These are phyloP conservation scores for Chaetomium globosum DNA, from an alignment of 2,329 filamentous ascomycete genomes.

Conservation along the genomic window DNA sequence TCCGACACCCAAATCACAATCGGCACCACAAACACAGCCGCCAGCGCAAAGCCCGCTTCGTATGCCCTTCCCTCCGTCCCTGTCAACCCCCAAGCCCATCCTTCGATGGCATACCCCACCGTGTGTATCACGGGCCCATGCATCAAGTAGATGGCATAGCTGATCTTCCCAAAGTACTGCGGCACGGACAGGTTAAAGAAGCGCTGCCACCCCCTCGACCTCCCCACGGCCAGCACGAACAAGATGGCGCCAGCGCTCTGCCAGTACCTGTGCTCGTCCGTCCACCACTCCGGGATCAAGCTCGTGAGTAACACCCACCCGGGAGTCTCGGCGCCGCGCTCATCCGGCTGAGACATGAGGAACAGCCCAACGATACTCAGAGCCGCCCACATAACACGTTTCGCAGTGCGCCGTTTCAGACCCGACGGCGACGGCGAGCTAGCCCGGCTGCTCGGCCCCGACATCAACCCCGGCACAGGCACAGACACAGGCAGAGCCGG, in stretches of 20 bases:
- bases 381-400: slow-evolving; percentile 13
- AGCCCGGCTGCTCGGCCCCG: not conserved
- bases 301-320: slow-evolving; percentile 55
- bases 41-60: slow-evolving; percentile 51
- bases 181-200: slow-evolving; percentile 54
- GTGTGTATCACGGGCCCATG: slow-evolving; percentile 60
- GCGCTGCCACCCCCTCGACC: slow-evolving; percentile 49
- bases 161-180: slow-evolving; percentile 63
- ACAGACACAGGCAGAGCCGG: not conserved
- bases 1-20: slow-evolving; percentile 58
- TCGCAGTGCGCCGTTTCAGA: not conserved
- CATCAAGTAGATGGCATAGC: slow-evolving; percentile 63
- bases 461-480: slow-evolving; percentile 6
- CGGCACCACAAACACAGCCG: slow-evolving; percentile 53
- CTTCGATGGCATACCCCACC: slow-evolving; percentile 55
- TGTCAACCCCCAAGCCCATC: slow-evolving; percentile 51
- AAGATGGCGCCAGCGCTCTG: slow-evolving; percentile 57
- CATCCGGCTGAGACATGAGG: slow-evolving; percentile 53
- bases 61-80: slow-evolving; percentile 51
- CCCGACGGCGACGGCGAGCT: slow-evolving; percentile 16
- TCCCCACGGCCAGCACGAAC: slow-evolving; percentile 55
- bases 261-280: slow-evolving; percentile 58
- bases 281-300: slow-evolving; percentile 54
- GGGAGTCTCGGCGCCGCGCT: slow-evolving; percentile 48
- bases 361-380: slow-evolving; percentile 56